phyloP scores from a whole-genome alignment of 2,329 filamentous ascomycete species.

The Neonectria hederae region DNA sequence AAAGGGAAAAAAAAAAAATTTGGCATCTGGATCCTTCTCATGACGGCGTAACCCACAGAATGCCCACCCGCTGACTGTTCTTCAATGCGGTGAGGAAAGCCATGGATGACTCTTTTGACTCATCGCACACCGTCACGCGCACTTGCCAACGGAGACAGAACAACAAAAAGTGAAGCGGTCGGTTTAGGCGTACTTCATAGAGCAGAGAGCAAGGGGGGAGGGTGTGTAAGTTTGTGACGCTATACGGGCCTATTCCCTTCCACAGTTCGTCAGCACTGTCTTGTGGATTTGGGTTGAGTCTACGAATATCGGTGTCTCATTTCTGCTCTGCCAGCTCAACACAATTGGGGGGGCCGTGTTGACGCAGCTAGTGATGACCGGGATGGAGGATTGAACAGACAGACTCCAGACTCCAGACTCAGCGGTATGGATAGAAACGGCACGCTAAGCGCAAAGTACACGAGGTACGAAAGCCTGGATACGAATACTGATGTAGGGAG shows the following conservation, averaged over 20 bases:
- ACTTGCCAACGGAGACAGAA: slow-evolving; percentile 3
- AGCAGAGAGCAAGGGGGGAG: background rate
- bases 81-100: slow-evolving; percentile 11
- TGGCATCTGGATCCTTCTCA: background rate
- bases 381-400: background rate
- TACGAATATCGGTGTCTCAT: background rate
- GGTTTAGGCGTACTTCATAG: background rate
- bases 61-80: slow-evolving; percentile 4
- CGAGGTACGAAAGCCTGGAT: too few relatives aligned
- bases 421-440: background rate
- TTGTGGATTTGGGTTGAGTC: background rate
- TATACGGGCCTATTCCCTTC: background rate
- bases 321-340: slow-evolving; percentile 3
- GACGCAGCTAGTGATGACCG: background rate
- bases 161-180: slow-evolving; percentile 17
- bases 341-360: background rate
- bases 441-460: background rate
- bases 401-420: background rate
- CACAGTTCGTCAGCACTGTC: slow-evolving; percentile 2
- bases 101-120: slow-evolving; percentile 14
- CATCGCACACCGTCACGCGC: slow-evolving; percentile 8
- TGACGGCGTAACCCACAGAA: slow-evolving; percentile 1
- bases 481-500: background rate
- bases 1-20: background rate
- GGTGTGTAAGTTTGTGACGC: slow-evolving; percentile 13